Percentiles rank a stretch among this genome's conserved stretches.
Conservation (phyloP, 345 rosid genomes). For the Sisymbrium altissimum region DNA sequence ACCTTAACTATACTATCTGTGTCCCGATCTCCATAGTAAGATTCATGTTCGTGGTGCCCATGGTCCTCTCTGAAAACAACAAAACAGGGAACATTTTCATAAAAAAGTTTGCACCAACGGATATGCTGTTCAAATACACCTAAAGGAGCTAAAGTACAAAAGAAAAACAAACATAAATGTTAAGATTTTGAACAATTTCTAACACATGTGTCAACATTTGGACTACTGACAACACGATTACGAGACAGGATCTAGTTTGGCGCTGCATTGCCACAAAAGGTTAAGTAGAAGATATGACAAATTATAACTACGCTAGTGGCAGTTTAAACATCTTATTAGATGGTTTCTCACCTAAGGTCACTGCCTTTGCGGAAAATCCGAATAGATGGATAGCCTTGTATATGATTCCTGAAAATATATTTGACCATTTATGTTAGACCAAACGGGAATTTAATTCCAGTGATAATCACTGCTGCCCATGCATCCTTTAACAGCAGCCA, state of each 20-base stretch:
- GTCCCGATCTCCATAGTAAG: conserved; percentile 99
- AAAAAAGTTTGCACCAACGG: neutral
- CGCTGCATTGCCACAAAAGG: neutral
- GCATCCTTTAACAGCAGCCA: neutral
- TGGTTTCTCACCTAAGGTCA: conserved; percentile 63
- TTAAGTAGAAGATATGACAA: neutral
- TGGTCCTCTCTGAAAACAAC: conserved; percentile 69
- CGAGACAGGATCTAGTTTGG: neutral
- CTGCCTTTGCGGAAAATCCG: conserved; percentile 97
- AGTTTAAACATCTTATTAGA: conserved; percentile 8
- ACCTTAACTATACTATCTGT: conserved; percentile 94
- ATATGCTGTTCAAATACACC: neutral
- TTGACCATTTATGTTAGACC: neutral
- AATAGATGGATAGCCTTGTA: conserved; percentile 97
- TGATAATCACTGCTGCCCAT: conserved; percentile 1
- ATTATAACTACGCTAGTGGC: neutral
- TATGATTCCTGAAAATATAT: conserved; percentile 62
- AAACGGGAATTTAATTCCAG: neutral
- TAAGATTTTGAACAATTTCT: neutral
- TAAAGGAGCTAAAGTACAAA: neutral
- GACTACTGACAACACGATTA: conserved; percentile 5
- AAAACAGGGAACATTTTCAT: neutral
- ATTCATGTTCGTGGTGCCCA: conserved; percentile 98
- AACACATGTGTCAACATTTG: conserved; percentile 21
- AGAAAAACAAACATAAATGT: neutral